Conservation (phyloP, 2,329 filamentous ascomycete genomes). For the Trichoderma sp. region DNA sequence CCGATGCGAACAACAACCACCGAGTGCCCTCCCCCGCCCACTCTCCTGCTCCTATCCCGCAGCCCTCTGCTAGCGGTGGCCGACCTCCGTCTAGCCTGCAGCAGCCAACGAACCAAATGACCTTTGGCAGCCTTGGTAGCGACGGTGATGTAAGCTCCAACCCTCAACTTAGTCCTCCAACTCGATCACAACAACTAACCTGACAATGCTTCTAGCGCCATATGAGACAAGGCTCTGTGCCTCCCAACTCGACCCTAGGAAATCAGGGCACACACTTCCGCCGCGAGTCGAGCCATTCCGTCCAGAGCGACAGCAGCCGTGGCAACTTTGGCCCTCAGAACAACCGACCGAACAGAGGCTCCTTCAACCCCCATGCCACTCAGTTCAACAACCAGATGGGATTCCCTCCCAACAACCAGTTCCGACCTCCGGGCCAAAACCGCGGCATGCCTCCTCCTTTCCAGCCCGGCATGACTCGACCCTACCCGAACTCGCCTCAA, state of each 20-base stretch:
- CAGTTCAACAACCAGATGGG: slow-evolving; percentile 48
- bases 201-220: slow-evolving; percentile 52
- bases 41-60: slow-evolving; percentile 91
- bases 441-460: slow-evolving; percentile 52
- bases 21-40: slow-evolving; percentile 79
- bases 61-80: slow-evolving; percentile 78
- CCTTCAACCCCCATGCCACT: slow-evolving; percentile 43
- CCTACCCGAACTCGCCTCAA: slow-evolving; percentile 61
- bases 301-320: slow-evolving; percentile 56
- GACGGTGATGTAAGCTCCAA: slow-evolving; percentile 71
- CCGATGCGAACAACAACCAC: slow-evolving; percentile 53
- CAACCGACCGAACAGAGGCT: slow-evolving; percentile 49
- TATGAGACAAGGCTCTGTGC: slow-evolving; percentile 64
- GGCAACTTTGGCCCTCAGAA: slow-evolving; percentile 51
- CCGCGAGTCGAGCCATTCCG: slow-evolving; percentile 81
- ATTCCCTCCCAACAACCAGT: slow-evolving; percentile 45
- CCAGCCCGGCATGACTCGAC: slow-evolving; percentile 39
- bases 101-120: slow-evolving; percentile 64
- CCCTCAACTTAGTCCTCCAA: slow-evolving; percentile 17
- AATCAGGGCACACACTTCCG: slow-evolving; percentile 71
- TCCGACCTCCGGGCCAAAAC: slow-evolving; percentile 46
- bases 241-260: slow-evolving; percentile 60
- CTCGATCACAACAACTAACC: slow-evolving; percentile 20
- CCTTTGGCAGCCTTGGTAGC: slow-evolving; percentile 80
- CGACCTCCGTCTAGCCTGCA: slow-evolving; percentile 77